phyloP scores from a whole-genome alignment of 495 filamentous ascomycete genomes.

The Apodospora peruviana region DNA sequence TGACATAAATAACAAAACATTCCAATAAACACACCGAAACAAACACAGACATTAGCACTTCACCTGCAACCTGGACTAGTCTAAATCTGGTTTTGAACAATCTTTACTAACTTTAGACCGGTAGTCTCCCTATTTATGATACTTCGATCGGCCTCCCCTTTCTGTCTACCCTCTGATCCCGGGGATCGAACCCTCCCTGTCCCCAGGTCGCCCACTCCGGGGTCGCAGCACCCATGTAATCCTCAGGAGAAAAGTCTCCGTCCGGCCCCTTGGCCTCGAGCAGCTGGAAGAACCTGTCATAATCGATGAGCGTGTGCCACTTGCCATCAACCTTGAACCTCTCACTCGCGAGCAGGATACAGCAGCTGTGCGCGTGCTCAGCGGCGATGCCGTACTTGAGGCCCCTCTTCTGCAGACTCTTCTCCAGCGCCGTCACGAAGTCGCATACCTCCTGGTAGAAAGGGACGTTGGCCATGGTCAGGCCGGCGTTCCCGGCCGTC shows the following conservation, averaged over 20 bases:
- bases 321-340: constrained; percentile 65
- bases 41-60: neutral
- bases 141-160: constrained; percentile 57
- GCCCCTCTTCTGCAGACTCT: constrained; percentile 59
- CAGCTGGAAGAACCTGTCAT: constrained; percentile 80
- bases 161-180: constrained; percentile 75
- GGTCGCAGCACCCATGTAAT: constrained; percentile 78
- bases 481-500: constrained; percentile 68
- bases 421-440: constrained; percentile 70
- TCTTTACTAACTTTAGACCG: no score
- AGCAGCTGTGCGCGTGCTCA: constrained; percentile 92
- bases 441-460: constrained; percentile 83
- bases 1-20: neutral
- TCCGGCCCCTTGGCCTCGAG: constrained; percentile 61
- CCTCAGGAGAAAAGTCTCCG: constrained; percentile 74
- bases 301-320: constrained; percentile 92
- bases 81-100: no score
- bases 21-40: neutral
- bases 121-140: no score
- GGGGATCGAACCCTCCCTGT: constrained; percentile 86
- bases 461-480: constrained; percentile 93
- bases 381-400: constrained; percentile 85
- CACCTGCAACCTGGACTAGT: no score
- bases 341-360: constrained; percentile 74
- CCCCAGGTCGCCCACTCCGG: constrained; percentile 96